Evolutionary conservation across 768 basidiomycete species (phyloP), one percentile per base, ranked within the genome.

Genomic region (Sporobolomyces phaffii): DNA sequence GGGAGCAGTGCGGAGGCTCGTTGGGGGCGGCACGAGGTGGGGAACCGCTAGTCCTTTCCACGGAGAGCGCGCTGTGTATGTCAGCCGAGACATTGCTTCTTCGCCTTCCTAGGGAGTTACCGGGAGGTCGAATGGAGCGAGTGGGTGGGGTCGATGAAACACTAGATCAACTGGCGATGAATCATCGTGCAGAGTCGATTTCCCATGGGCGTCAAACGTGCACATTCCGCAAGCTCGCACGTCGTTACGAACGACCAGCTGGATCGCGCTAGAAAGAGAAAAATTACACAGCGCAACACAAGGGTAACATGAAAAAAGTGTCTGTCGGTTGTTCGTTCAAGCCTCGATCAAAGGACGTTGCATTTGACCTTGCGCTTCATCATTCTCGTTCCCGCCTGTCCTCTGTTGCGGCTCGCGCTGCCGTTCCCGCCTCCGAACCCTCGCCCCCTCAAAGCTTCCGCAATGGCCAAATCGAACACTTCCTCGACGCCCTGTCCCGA

Each of bases 401-500:
- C 84, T 83, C 72, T n/a, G n/a, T n/a, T n/a, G n/a, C n/a, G n/a
- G n/a, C n/a, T n/a, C n/a, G n/a, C n/a, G n/a, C 83, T 85, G 79
- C 51, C 45, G 11, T 28, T 11, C 40, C 34, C 29, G 86, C 86
- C 83, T 86, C 75, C 26, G n/a, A 45, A 15, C 22, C 87, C 86
- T 36, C 85, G 84, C 86, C 87, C 85, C 71, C 82, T 86, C 85
- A 97, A 83, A 75, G 90, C 90, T 81, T 97, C 91, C 77, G 45
- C 31, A 66, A 98, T 79, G 9, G 96, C 96, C 18, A 87, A 82
- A 44, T 86, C 82, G 77, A 99, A 98, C 41, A 98, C 93, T 50
- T 93, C 91, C 70, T 89, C 86, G 48, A 98, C 90, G 52, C 91
- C 91, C 20, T 79, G 80, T 7, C 92, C 90, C n/a, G 85, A 86